Base-by-base conservation (phyloP, 2,329 filamentous ascomycete genomes). In the Pseudocercospora pini-densiflorae region DNA sequence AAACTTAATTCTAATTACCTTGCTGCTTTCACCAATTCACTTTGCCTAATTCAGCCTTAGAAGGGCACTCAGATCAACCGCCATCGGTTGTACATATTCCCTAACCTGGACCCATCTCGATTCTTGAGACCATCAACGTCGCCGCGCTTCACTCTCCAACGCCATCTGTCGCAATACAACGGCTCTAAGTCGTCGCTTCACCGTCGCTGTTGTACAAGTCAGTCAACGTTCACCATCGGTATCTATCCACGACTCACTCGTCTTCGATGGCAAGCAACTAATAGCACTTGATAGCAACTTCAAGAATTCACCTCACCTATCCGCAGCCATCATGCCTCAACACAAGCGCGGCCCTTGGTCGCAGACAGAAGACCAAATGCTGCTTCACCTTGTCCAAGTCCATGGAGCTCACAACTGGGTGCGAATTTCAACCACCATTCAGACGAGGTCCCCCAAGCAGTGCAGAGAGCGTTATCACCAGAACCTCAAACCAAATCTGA, bases 391-490 rank as follows among this genome's bases (percentile, higher is more conserved):
- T 24, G 91, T 96, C 68, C 84, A 86, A 57, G 84, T 85, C 60
- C 88, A 92, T 79, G 92, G 92, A 33, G 86, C 91, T 33, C 86
- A 91, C 77, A 95, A 97, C 85, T 98, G 94, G 94, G 93, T 97
- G 14, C 87, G 89, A 70, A 96, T 97, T 75, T 89, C 94, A 31
- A 83, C 89, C 62, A 85, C 89, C 71, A 89, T 97, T 74, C 86
- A 87, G 66, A 89, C 91, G 27, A 88, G 94, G 69, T 92, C 92
- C 24, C 91, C 94, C 61, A 98, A 98, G 83, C 94, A 98, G 82
- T 98, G 94, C 79, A 89, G 94, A 65, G 94, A 98, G 82, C 87
- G 94, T 57, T 98, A 92, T 77, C 93, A 97, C 77, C 94, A 98
- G 77, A 97, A 97, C 78, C 85, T 98, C 54, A 97, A 90, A 68